Evolutionary conservation across 306 rosid species (phyloP).

Genomic region (Sesbania bispinosa): DNA sequence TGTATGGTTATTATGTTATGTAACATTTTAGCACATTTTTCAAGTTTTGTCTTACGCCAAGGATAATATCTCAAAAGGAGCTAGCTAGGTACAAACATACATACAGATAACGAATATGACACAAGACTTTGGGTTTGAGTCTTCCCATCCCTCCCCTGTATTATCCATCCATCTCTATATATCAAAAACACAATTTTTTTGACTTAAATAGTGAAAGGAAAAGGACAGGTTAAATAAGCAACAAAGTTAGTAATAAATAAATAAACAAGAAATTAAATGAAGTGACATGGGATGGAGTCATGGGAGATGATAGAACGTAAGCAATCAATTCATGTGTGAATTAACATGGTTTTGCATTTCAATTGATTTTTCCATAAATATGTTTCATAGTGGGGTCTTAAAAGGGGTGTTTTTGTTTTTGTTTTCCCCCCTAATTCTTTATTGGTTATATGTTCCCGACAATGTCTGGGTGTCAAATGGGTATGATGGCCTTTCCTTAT

Average conservation of each 20-base stretch:
- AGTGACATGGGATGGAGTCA: constrained; percentile 31
- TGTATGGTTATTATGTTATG: constrained; percentile 15
- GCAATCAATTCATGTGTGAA: constrained; percentile 44
- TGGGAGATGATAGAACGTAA: constrained; percentile 46
- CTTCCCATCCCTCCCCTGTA: not conserved
- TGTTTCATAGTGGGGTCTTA: constrained; percentile 28
- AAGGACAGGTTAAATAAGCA: constrained; percentile 10
- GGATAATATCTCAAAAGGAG: not conserved
- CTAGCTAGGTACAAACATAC: no score
- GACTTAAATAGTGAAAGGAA: constrained; percentile 17
- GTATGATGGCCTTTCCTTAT: constrained; percentile 67
- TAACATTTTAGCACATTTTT: constrained; percentile 18
- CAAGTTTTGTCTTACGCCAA: constrained; percentile 15
- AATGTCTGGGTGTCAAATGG: constrained; percentile 60
- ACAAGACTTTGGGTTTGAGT: not conserved
- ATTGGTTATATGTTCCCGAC: constrained; percentile 91
- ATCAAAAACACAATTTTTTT: not conserved
- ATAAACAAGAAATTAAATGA: not conserved
- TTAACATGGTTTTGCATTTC: constrained; percentile 36
- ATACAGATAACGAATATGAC: not conserved
- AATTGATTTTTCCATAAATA: constrained; percentile 32
- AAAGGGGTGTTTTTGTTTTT: constrained; percentile 35
- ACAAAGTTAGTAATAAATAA: not conserved
- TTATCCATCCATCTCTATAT: not conserved
- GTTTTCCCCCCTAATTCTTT: constrained; percentile 47